Evolutionary conservation across 2,329 filamentous ascomycete species (phyloP), one percentile per base, ranked within the genome.

Genomic region (Neobulgaria alba): DNA sequence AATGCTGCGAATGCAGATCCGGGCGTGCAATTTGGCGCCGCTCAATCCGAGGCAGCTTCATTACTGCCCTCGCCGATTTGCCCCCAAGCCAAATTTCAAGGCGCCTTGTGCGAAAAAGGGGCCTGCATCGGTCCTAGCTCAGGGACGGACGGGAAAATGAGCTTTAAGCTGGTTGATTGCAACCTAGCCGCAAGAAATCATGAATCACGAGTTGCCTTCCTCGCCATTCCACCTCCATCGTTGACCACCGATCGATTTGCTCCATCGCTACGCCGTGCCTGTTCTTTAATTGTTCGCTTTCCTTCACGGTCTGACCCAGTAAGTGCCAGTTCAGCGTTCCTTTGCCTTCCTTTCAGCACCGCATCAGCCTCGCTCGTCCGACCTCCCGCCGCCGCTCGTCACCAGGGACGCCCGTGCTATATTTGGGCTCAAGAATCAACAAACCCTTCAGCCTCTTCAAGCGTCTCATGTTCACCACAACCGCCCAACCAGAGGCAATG

Each of bases 361-460:
- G 19, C 3, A 7, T 30, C 18, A 9, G 16, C 20, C 19, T n/a
- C n/a, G n/a, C n/a, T n/a, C n/a, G n/a, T n/a, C n/a, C n/a, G n/a
- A n/a, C n/a, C n/a, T n/a, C n/a, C n/a, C n/a, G n/a, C n/a, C n/a
- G n/a, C n/a, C n/a, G n/a, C n/a, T n/a, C n/a, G n/a, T n/a, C n/a
- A n/a, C n/a, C n/a, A n/a, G n/a, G n/a, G n/a, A n/a, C n/a, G 10
- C 9, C 17, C 39, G 18, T n/a, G 35, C 42, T 48, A 48, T 43
- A 48, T 48, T 48, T 48, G 45, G 45, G 43, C 18, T 26, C 23
- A 26, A 26, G 7, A 7, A 12, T 26, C 23, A 26, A 26, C 23
- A 47, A 42, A 39, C 35, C 34, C 35, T 40, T 35, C 31, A 47
- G 38, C 44, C 37, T 42, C 40, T 30, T 43, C 40, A 33, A 31